These are phyloP conservation scores for Pestalotiopsis sp. DNA, from an alignment of 2,329 filamentous ascomycete genomes.

Conservation along the genomic window DNA sequence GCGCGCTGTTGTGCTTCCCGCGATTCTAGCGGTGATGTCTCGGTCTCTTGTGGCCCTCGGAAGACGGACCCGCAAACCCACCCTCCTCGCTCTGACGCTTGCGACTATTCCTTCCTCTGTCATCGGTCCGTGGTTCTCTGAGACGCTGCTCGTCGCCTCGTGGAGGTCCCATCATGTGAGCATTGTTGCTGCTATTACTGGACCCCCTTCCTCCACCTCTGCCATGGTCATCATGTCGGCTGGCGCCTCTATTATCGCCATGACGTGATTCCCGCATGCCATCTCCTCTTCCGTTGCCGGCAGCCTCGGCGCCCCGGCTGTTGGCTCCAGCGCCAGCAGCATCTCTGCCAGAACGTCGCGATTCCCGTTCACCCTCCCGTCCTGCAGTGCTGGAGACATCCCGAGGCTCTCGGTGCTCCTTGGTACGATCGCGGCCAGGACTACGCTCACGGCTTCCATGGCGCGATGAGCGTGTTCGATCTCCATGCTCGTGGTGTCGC, in stretches of 20 bases:
- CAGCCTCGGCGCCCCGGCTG: not conserved
- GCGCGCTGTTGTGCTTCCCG: not conserved
- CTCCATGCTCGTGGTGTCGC: conserved; percentile 46
- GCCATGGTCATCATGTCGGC: conserved; percentile 31
- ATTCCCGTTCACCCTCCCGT: conserved; percentile 33
- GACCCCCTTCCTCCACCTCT: conserved; percentile 22
- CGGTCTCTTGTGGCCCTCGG: conserved; percentile 57
- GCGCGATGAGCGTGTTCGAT: conserved; percentile 43
- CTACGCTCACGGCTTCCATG: conserved; percentile 55
- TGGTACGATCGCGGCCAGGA: conserved; percentile 46
- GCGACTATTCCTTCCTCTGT: conserved; percentile 40
- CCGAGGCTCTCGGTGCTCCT: conserved; percentile 32
- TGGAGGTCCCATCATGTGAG: conserved; percentile 35
- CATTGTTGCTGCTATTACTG: conserved; percentile 34
- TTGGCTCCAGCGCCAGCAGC: not conserved
- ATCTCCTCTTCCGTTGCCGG: conserved; percentile 17
- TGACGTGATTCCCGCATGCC: conserved; percentile 31
- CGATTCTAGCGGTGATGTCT: conserved; percentile 40
- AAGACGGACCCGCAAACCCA: conserved; percentile 22
- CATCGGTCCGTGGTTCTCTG: conserved; percentile 34
- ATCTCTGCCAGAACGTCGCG: conserved; percentile 27
- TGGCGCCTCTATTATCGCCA: conserved; percentile 12
- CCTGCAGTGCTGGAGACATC: conserved; percentile 26
- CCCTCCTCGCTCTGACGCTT: conserved; percentile 55
- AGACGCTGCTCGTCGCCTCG: conserved; percentile 38